phyloP scores from a whole-genome alignment of 495 filamentous ascomycete genomes.

The Neurospora pannonica region DNA sequence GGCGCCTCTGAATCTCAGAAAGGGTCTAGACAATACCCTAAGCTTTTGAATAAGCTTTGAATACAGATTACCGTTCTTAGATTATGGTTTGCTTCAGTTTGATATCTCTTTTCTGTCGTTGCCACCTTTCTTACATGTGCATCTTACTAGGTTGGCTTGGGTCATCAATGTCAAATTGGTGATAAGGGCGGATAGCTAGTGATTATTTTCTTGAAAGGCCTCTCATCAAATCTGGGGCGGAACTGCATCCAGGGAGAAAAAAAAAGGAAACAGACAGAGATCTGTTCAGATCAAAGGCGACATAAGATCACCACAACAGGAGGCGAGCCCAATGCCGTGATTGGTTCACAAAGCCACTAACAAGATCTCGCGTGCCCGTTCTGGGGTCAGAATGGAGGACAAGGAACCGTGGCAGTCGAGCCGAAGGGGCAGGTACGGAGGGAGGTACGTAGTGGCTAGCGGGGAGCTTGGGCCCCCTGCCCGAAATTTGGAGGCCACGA shows the following conservation, averaged over 20 bases:
- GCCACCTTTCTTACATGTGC: not conserved
- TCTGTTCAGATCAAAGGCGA: not conserved
- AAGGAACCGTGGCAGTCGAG: not conserved
- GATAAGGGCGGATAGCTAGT: not conserved
- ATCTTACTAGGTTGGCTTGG: not conserved
- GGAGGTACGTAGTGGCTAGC: not conserved
- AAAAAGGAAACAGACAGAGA: not conserved
- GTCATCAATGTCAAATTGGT: not conserved
- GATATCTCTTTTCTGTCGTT: not conserved
- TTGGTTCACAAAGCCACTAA: not conserved
- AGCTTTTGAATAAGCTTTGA: not conserved
- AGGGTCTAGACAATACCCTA: not conserved
- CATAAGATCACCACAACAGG: not conserved
- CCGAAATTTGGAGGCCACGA: conserved; percentile 29
- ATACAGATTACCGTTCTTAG: not conserved
- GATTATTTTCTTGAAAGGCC: not conserved
- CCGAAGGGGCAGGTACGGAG: not conserved
- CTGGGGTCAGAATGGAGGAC: not conserved
- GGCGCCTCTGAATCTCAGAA: not conserved
- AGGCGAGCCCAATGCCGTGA: not conserved
- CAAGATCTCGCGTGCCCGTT: not conserved
- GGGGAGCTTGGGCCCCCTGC: conserved; percentile 20
- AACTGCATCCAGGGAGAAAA: not conserved
- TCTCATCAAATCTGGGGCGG: not conserved
- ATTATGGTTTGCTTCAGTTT: not conserved